A percentile compares a stretch with the other conserved stretches of the same genome.
Conservation (phyloP, 2,329 filamentous ascomycete species). For the Davidsoniella eucalypti region DNA sequence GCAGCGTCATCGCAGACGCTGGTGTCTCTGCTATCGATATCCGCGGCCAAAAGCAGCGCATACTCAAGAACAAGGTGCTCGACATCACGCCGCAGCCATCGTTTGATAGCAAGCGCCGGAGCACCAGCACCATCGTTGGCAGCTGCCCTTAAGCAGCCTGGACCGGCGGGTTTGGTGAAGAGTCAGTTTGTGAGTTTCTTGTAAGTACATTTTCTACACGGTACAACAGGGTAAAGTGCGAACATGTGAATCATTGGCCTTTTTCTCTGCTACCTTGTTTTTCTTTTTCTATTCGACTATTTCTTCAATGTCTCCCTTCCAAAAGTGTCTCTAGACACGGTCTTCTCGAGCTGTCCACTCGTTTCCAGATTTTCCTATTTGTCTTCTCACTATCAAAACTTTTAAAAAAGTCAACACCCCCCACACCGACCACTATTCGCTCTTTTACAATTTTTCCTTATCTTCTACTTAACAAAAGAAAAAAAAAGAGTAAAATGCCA, state of each 20-base stretch:
- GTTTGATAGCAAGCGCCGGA: conserved; percentile 28
- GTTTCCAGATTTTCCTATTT: conserved; percentile 4
- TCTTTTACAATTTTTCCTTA: conserved; percentile 20
- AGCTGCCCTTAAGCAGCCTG: background rate
- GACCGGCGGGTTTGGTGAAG: background rate
- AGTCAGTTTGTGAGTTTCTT: conserved; percentile 1
- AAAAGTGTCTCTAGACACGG: too few species aligned
- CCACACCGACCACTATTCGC: conserved; percentile 17
- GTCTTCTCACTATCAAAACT: background rate
- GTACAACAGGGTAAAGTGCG: background rate
- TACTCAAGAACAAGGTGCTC: conserved; percentile 35
- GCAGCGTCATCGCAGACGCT: background rate
- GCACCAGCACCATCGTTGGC: conserved; percentile 6
- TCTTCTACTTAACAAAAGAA: conserved; percentile 1
- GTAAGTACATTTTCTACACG: conserved; percentile 7
- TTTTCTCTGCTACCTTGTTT: background rate
- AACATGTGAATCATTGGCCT: conserved; percentile 1
- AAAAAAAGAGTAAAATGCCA: conserved; percentile 11
- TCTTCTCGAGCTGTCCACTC: conserved; percentile 2
- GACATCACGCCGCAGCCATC: conserved; percentile 45
- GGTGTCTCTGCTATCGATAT: conserved; percentile 18
- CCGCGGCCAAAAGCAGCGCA: background rate
- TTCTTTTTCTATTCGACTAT: background rate
- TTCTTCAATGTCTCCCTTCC: background rate
- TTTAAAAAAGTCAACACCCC: too few species aligned